Conservation (phyloP, 345 rosid species). For the Citrus inodora region DNA sequence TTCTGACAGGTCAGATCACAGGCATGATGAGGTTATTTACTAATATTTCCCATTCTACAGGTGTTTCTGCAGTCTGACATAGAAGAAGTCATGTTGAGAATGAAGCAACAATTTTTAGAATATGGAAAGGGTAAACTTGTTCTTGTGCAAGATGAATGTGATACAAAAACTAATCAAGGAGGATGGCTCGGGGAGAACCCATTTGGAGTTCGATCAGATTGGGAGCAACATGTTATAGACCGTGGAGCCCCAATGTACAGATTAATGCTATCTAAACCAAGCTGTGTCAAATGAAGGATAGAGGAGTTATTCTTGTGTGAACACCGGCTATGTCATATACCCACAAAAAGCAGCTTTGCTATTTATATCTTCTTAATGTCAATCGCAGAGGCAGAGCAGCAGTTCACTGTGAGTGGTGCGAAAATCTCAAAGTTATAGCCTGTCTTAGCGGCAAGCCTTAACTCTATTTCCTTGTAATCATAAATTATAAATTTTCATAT, state of each 20-base stretch:
- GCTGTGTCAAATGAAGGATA: neutral
- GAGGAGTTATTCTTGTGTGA: neutral
- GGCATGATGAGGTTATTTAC: neutral
- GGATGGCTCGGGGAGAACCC: constrained; percentile 60
- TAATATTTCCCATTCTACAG: constrained; percentile 23
- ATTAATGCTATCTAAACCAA: constrained; percentile 42
- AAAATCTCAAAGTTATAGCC: neutral
- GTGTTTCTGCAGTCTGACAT: constrained; percentile 69
- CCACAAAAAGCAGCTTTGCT: neutral
- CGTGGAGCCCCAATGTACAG: constrained; percentile 59
- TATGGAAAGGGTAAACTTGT: constrained; percentile 45
- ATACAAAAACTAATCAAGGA: constrained; percentile 10
- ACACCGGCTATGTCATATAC: neutral
- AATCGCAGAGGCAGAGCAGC: neutral
- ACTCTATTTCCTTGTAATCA: neutral
- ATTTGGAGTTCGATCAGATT: constrained; percentile 59
- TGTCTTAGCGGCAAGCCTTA: constrained; percentile 2
- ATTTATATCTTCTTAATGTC: constrained; percentile 4
- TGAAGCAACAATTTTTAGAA: constrained; percentile 51
- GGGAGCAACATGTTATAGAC: constrained; percentile 63
- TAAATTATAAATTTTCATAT: neutral
- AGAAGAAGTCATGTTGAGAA: constrained; percentile 47
- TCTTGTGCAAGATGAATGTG: constrained; percentile 18
- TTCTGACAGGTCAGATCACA: neutral
- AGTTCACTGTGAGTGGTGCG: neutral